A percentile compares a stretch with the other conserved stretches of the same genome.
phyloP scores from a whole-genome alignment of 2,329 filamentous ascomycete species.

The Alternaria infectoria region DNA sequence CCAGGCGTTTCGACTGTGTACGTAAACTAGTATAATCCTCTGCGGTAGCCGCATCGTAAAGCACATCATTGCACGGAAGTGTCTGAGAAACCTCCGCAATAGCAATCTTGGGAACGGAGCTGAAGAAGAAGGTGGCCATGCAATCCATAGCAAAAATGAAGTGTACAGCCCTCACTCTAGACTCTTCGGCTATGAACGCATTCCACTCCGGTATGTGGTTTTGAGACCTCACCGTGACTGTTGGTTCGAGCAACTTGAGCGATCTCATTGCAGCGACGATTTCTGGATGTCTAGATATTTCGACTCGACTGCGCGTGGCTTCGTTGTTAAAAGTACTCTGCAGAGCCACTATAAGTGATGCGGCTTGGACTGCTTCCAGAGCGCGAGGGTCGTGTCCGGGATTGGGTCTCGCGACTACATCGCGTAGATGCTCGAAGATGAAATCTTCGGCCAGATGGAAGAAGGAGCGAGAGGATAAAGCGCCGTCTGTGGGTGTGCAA shows the following conservation, averaged over 20 bases:
- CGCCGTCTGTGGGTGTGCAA: constrained; percentile 14
- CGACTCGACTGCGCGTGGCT: constrained; percentile 6
- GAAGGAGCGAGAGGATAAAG: constrained; percentile 11
- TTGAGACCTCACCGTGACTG: background rate
- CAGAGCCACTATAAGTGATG: constrained; percentile 10
- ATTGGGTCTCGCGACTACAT: background rate
- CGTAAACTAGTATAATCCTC: constrained; percentile 1
- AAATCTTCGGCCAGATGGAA: constrained; percentile 19
- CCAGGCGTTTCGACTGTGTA: background rate
- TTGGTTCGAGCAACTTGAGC: background rate
- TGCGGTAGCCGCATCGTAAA: constrained; percentile 17
- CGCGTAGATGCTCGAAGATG: constrained; percentile 11
- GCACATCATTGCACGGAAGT: constrained; percentile 12
- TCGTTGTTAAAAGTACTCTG: constrained; percentile 14
- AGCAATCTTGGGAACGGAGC: constrained; percentile 11
- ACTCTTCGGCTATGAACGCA: constrained; percentile 15
- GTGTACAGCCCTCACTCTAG: constrained; percentile 6
- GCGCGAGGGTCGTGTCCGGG: background rate
- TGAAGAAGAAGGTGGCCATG: constrained; percentile 21
- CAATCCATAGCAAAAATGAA: background rate
- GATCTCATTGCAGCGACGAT: constrained; percentile 12
- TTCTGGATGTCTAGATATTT: constrained; percentile 6
- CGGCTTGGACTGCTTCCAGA: constrained; percentile 16
- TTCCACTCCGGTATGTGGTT: constrained; percentile 3
- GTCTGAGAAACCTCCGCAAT: constrained; percentile 9